A percentile compares a stretch with the other conserved stretches of the same genome.
These are phyloP conservation scores for Apostasia ramifera DNA, from an alignment of 106 monocot genomes.

Conservation along the genomic window DNA sequence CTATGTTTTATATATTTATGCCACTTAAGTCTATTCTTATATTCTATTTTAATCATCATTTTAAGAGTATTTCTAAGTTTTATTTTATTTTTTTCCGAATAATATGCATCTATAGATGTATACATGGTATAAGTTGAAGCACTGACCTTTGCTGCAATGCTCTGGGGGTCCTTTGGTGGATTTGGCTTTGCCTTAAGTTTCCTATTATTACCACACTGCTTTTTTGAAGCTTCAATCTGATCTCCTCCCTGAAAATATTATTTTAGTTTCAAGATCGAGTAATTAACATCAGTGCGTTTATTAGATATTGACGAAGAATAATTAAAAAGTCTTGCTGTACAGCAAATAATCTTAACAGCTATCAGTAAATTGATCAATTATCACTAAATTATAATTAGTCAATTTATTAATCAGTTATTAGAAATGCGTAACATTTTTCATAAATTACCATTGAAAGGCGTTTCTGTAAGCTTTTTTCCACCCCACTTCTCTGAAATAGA, in stretches of 20 bases:
- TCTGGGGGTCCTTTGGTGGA: slow-evolving; percentile 81
- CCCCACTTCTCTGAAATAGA: slow-evolving; percentile 10
- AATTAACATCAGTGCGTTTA: too few species aligned
- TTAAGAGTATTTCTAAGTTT: neutral
- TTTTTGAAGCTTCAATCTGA: slow-evolving; percentile 42
- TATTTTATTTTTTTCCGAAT: neutral
- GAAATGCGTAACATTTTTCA: neutral
- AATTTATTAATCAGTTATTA: neutral
- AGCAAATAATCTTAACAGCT: too few species aligned
- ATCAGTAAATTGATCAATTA: too few species aligned
- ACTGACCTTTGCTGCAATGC: slow-evolving; percentile 84
- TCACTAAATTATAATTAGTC: too few species aligned
- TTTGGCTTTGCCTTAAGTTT: slow-evolving; percentile 44
- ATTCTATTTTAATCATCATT: neutral
- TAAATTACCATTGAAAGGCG: neutral
- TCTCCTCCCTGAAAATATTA: slow-evolving; percentile 21
- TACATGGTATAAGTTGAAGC: too few species aligned
- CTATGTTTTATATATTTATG: too few species aligned
- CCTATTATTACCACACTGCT: slow-evolving; percentile 37
- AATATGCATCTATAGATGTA: too few species aligned
- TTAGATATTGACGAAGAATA: too few species aligned
- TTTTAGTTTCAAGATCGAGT: too few species aligned
- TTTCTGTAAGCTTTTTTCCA: neutral
- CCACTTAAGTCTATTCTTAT: too few species aligned
- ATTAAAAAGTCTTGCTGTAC: too few species aligned